A percentile compares a stretch with the other conserved stretches of the same genome.
Evolutionary conservation across 139 green algal species (phyloP).

Genomic region (Coelastrella sp.): DNA sequence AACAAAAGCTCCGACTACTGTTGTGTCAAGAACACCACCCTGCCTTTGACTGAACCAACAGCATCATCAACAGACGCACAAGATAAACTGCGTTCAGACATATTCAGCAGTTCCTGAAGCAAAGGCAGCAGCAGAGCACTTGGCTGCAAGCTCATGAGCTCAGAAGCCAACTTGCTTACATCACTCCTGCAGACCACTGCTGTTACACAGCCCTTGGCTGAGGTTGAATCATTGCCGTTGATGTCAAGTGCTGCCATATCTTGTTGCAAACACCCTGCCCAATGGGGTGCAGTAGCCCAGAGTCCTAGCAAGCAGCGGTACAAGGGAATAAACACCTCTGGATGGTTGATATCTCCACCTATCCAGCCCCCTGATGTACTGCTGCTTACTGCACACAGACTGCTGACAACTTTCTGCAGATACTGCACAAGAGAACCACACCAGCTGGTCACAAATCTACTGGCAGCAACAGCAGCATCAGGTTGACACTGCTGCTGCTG

Average conservation of each 20-base stretch:
- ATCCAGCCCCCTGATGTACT: conserved; percentile 8
- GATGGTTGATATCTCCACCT: conserved; percentile 50
- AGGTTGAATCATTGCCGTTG: no score
- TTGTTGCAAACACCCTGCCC: background rate
- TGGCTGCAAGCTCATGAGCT: conserved; percentile 18
- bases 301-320: conserved; percentile 59
- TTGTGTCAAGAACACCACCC: conserved; percentile 34
- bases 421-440: background rate
- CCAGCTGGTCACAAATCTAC: background rate
- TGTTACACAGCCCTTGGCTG: background rate
- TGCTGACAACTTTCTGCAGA: background rate
- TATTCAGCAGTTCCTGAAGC: conserved; percentile 27
- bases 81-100: no score
- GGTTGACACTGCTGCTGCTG: conserved; percentile 17
- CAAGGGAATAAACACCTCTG: conserved; percentile 56
- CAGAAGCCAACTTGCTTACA: background rate
- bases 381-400: background rate
- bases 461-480: conserved; percentile 25
- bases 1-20: background rate
- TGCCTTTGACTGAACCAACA: background rate
- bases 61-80: background rate
- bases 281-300: conserved; percentile 34
- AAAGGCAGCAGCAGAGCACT: conserved; percentile 10
- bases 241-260: background rate
- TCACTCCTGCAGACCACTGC: background rate